Base-by-base conservation (phyloP, 202 grass and related monocot species). In the Hordeum pubiflorum region DNA sequence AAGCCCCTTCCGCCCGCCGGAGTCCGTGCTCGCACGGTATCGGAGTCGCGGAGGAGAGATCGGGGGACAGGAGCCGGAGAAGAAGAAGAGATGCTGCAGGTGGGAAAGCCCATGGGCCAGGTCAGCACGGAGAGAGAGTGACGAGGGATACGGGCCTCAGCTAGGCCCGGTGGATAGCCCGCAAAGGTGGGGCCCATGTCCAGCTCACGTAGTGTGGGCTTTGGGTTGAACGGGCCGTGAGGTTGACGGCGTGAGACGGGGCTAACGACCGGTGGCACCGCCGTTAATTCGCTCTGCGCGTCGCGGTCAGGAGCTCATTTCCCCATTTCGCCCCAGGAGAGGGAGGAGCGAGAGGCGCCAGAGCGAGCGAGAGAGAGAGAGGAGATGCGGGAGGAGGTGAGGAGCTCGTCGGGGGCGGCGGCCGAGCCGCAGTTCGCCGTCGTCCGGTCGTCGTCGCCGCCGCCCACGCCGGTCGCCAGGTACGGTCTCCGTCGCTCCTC, bases 301-400 rank as follows among this genome's bases (percentile, higher is more conserved):
- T 85, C 78, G 65, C 58, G 27, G 58, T 82, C 82, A 13, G 7
- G 69, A 63, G 40, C 34, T 23, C 9, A 60, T 68, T 81, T 70
- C 48, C 74, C 85, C 73, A 57, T 72, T 82, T 50, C 77, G 21
- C 38, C 55, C 1, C 46, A 46, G 79, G 40, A 9, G 33, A 62
- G 9, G 39, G 29, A 17, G 26, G 66, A 85, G 65, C 24, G 64
- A 21, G 84, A 77, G 75, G 85, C 73, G 83, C 44, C 44, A 61
- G 48, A 63, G 67, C 54, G 81, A 60, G 69, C 38, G 24, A 61
- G 24, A 22, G 64, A 22, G 65, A 2, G n/a, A 26, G 65, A 2
- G n/a, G 20, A 85, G 84, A 97, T 97, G 94, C 72, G 89, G 39
- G 91, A 97, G 80, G 94, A 97, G 89, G 94, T 97, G 10, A 84